These are phyloP conservation scores for Allium fistulosum DNA, from an alignment of 106 monocot species.

Conservation along the genomic window DNA sequence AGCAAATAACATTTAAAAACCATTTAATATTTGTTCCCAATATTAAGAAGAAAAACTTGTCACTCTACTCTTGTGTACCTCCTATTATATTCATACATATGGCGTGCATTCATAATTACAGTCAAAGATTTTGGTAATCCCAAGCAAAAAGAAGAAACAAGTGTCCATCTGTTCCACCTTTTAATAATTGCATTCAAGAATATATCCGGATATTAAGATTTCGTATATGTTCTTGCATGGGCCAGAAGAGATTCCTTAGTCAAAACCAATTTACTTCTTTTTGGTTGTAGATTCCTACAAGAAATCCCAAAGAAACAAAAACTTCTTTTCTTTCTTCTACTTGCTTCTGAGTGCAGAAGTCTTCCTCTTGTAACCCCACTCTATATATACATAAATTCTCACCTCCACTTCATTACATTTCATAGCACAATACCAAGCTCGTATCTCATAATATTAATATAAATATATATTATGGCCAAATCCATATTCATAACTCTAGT, in stretches of 20 bases:
- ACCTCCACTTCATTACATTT: not conserved
- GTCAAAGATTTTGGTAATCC: too few species aligned
- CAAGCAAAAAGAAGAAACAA: too few species aligned
- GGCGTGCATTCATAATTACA: too few species aligned
- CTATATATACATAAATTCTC: not conserved
- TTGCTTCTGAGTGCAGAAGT: constrained; percentile 10
- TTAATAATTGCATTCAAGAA: too few species aligned
- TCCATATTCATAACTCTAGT: not conserved
- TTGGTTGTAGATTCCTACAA: not conserved
- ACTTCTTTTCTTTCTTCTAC: not conserved
- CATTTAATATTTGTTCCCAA: not conserved
- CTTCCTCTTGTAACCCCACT: not conserved
- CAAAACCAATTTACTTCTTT: too few species aligned
- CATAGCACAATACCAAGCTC: not conserved
- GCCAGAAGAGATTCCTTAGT: too few species aligned
- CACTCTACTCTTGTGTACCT: too few species aligned
- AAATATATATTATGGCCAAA: not conserved
- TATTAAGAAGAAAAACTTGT: too few species aligned
- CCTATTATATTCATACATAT: too few species aligned
- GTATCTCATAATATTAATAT: not conserved
- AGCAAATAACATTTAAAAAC: not conserved
- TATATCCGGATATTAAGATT: too few species aligned
- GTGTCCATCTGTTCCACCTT: too few species aligned
- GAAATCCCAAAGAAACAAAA: not conserved
- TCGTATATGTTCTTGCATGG: too few species aligned